Evolutionary conservation across 1,284 basidiomycete species (phyloP).

Genomic region (Boletus smithii): DNA sequence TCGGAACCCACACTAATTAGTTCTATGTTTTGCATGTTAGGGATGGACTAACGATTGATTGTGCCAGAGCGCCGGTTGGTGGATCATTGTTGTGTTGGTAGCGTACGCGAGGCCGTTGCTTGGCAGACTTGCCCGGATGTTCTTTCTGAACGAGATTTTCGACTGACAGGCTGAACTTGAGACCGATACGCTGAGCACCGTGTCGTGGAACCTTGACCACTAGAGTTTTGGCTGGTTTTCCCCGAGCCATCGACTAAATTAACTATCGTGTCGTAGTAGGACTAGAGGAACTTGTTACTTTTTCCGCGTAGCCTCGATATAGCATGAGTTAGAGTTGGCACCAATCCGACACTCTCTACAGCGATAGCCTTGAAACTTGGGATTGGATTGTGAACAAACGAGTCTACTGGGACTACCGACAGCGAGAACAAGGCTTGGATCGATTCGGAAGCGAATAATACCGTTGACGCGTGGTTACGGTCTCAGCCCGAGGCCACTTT

Average conservation of each 20-base stretch:
- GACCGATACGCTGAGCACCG: slow-evolving; percentile 66
- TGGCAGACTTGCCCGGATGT: slow-evolving; percentile 22
- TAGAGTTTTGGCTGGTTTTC: slow-evolving; percentile 38
- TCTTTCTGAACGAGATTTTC: slow-evolving; percentile 51
- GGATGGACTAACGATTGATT: slow-evolving; percentile 53
- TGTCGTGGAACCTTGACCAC: slow-evolving; percentile 69
- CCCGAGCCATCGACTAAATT: slow-evolving; percentile 24
- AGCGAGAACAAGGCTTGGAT: background rate
- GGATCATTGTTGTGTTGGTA: slow-evolving; percentile 61
- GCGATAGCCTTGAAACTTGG: too few relatives aligned
- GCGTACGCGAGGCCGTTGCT: slow-evolving; percentile 45
- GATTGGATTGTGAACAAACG: too few relatives aligned
- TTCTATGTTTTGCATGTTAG: background rate
- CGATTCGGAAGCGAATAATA: slow-evolving; percentile 3
- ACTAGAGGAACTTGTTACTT: background rate
- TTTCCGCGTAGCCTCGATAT: slow-evolving; percentile 15
- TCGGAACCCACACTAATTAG: slow-evolving; percentile 2
- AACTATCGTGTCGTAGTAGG: slow-evolving; percentile 1
- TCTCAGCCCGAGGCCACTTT: slow-evolving; percentile 11
- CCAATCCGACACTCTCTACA: too few relatives aligned
- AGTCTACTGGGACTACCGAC: too few relatives aligned
- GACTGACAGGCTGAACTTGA: slow-evolving; percentile 57
- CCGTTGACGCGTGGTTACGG: slow-evolving; percentile 15
- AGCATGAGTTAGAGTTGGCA: too few relatives aligned
- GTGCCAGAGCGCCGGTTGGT: slow-evolving; percentile 42